These are phyloP conservation scores for Theileria parva DNA, from an alignment of 169 alveolate genomes.

Conservation along the genomic window DNA sequence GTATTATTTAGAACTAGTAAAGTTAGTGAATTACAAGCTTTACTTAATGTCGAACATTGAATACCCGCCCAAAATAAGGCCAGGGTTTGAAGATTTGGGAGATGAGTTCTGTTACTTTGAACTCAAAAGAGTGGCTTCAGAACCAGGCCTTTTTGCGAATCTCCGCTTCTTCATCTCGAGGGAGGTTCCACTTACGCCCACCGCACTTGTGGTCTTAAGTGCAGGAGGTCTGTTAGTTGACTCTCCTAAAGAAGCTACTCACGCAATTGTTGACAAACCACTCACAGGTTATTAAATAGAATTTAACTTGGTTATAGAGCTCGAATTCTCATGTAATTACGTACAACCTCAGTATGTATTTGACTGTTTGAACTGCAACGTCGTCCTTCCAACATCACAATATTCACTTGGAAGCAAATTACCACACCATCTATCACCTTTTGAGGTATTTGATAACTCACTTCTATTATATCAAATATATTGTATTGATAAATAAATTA, in stretches of 20 bases:
- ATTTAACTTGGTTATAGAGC: constrained; percentile 31
- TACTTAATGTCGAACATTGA: constrained; percentile 57
- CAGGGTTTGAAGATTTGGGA: constrained; percentile 34
- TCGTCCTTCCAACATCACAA: constrained; percentile 84
- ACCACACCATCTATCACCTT: constrained; percentile 97
- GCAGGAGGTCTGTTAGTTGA: constrained; percentile 86
- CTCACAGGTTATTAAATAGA: constrained; percentile 41
- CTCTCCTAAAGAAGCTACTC: constrained; percentile 84
- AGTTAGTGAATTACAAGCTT: constrained; percentile 63
- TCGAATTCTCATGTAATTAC: constrained; percentile 65
- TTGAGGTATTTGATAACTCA: constrained; percentile 55
- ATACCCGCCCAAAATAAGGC: constrained; percentile 58
- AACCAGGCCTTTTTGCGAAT: constrained; percentile 79
- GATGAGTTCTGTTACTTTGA: constrained; percentile 39
- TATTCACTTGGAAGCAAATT: constrained; percentile 88
- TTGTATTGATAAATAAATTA: not conserved
- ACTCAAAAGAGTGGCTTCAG: constrained; percentile 21
- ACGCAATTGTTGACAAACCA: constrained; percentile 89
- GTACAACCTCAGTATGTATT: constrained; percentile 95
- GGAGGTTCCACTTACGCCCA: constrained; percentile 90
- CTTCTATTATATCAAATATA: not conserved
- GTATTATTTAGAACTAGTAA: constrained; percentile 77
- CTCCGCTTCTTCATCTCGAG: constrained; percentile 84
- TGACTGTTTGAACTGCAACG: constrained; percentile 87
- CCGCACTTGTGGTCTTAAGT: constrained; percentile 84